Evolutionary conservation across 352 stramenopile genomes (phyloP), one percentile per base, ranked within the genome.

Genomic region (Globisporangium nodosum): DNA sequence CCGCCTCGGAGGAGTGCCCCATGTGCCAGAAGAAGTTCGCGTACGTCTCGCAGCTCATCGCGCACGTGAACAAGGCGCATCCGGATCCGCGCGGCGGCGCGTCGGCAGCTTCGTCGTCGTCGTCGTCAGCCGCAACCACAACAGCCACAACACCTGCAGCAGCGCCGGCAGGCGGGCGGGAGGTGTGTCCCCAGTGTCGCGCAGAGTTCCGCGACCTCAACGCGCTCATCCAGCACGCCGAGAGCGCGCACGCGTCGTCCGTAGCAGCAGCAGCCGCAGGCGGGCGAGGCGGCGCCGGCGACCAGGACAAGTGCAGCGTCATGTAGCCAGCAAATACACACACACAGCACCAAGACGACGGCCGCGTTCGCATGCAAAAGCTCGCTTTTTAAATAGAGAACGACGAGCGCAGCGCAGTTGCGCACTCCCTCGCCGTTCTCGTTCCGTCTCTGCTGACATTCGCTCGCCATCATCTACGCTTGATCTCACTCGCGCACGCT

Each of bases 21-120:
- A 85, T 90, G 39, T 92, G 83, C 66, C 71, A 87, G 43, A 69
- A 88, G 52, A 81, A 77, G 58, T 92, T 92, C 49, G 56, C 64
- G 9, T 87, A 92, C 58, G 79, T 89, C 9, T 78, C 70, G 56
- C 80, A 89, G 46, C 61, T 92, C 24, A 84, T 92, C 53, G 77
- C 75, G 5, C 83, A 92, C 61, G 78, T 90, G 49, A 90, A 90
- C 67, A 73, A 73, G 13, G 71, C 66, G 11, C 83, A 92, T 58
- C 77, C 80, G 9, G 83, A 92, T n/a, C 31, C 31, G 31, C 31
- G 3, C 31, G 6, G 31, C 31, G 31, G 31, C 11, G 37, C 27
- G n/a, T 13, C 60, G 2, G 9, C 51, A 18, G 16, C 43, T 20
- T 58, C 54, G 24, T 21, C 39, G 48, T n/a, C 46, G 16, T 4